Conservation (phyloP, 345 rosid genomes). For the Aethionema arabicum region DNA sequence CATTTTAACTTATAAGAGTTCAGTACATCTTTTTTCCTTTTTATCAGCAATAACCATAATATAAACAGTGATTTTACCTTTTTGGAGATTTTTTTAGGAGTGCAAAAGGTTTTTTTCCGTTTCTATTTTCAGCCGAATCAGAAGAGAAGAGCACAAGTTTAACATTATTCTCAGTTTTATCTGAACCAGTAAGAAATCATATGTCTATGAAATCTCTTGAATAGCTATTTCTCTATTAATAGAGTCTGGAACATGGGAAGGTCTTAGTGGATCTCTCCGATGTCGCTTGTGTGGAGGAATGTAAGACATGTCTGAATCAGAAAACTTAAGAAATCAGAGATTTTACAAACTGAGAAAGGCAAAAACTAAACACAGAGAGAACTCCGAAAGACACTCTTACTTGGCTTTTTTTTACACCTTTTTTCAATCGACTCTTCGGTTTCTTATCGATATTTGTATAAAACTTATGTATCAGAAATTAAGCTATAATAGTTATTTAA, state of each 20-base stretch:
- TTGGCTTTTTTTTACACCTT: no score
- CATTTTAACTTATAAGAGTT: background rate
- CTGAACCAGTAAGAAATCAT: conserved; percentile 56
- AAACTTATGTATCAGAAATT: no score
- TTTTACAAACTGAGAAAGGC: conserved; percentile 1
- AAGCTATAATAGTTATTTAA: no score
- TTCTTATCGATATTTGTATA: no score
- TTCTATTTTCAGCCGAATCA: conserved; percentile 30
- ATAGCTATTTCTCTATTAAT: conserved; percentile 15
- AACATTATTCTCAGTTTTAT: conserved; percentile 33
- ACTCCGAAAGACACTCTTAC: no score
- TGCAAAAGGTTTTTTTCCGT: conserved; percentile 37
- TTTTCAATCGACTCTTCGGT: no score
- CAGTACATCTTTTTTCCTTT: background rate
- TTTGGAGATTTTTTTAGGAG: conserved; percentile 36
- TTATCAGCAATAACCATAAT: background rate
- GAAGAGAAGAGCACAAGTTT: conserved; percentile 40
- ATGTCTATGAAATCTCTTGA: conserved; percentile 35
- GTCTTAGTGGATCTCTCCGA: conserved; percentile 32
- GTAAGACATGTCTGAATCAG: conserved; percentile 48
- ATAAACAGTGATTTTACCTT: conserved; percentile 12
- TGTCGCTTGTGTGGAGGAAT: conserved; percentile 66
- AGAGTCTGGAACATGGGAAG: conserved; percentile 39
- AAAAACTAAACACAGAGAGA: background rate
- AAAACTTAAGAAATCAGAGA: conserved; percentile 12